Evolutionary conservation across 768 basidiomycete genomes (phyloP), one percentile per base, ranked within the genome.

Genomic region (Boletus sp.): DNA sequence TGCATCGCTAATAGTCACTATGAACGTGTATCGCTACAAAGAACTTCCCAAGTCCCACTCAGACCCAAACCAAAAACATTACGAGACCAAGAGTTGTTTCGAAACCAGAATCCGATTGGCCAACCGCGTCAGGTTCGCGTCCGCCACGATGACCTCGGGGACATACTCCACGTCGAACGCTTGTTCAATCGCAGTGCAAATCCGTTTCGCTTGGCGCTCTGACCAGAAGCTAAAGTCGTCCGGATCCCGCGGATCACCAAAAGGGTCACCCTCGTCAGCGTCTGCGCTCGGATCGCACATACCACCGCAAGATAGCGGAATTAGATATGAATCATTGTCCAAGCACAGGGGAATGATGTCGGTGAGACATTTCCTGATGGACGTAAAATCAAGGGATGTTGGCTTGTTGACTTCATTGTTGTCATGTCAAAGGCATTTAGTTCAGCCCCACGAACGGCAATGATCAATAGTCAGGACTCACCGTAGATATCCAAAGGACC

Each of bases 211-310:
- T 70, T 99, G 96, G 40, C 77, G 75, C 62, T 89, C 87, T 2
- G 87, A 87, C 92, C 94, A 96, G 74, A 99, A 93, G 43, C 83
- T 81, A 70, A 99, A 98, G 72, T 98, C 95, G 65, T 98, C 95
- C 1, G 85, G 83, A 64, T 95, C 90, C 42, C 78, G 83, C 34
- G 73, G 71, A 39, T 80, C 77, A 15, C 70, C 67, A 25, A 50
- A 23, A n/a, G 25, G 25, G 14, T 43, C 14, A 6, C 42, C 46
- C 38, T 59, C 62, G 15, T 54, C 57, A 9, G 38, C 37, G n/a
- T 55, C 61, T 40, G 19, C 32, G 25, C 25, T 51, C 35, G 59
- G 35, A 35, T 73, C 69, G 17, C 56, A 52, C 3, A 63, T 66
- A 23, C 71, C 65, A 59, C 79, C 80, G 68, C 87, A 86, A 27